These are phyloP conservation scores for Ustilago nuda DNA, from an alignment of 1,284 basidiomycete species.

Conservation along the genomic window DNA sequence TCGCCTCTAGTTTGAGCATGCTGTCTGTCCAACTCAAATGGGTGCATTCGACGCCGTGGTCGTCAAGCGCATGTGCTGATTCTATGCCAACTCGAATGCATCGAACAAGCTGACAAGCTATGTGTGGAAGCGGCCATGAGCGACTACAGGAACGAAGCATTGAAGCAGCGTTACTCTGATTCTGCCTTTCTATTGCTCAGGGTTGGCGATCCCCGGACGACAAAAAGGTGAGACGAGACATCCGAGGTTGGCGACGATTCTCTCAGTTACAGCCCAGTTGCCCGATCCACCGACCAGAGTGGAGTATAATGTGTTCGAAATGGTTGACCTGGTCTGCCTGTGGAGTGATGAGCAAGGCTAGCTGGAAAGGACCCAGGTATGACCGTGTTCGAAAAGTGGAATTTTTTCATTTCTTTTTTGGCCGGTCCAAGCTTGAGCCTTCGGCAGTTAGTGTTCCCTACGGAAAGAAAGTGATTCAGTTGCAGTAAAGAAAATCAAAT, in stretches of 20 bases:
- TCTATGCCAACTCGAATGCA: not conserved
- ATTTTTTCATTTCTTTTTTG: not conserved
- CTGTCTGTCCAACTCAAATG: not conserved
- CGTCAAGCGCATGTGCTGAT: not conserved
- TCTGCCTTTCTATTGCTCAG: not conserved
- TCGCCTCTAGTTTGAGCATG: not conserved
- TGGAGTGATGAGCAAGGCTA: not conserved
- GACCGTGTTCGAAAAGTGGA: not conserved
- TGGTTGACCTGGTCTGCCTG: not conserved
- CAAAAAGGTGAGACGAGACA: not conserved
- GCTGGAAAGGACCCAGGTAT: not conserved
- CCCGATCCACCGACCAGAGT: not conserved
- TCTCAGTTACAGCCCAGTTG: conserved; percentile 1
- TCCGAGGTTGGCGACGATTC: conserved; percentile 1
- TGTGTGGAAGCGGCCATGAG: not conserved
- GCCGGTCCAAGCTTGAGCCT: not conserved
- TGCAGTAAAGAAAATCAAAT: not conserved
- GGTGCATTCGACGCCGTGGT: not conserved
- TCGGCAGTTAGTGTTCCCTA: not conserved
- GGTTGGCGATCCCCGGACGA: not conserved
- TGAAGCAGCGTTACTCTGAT: not conserved
- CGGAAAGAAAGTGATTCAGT: not conserved
- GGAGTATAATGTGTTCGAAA: not conserved
- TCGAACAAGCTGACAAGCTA: not conserved
- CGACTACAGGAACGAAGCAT: not conserved